Conservation (phyloP, 2,329 filamentous ascomycete species). For the Xylariales sp. region DNA sequence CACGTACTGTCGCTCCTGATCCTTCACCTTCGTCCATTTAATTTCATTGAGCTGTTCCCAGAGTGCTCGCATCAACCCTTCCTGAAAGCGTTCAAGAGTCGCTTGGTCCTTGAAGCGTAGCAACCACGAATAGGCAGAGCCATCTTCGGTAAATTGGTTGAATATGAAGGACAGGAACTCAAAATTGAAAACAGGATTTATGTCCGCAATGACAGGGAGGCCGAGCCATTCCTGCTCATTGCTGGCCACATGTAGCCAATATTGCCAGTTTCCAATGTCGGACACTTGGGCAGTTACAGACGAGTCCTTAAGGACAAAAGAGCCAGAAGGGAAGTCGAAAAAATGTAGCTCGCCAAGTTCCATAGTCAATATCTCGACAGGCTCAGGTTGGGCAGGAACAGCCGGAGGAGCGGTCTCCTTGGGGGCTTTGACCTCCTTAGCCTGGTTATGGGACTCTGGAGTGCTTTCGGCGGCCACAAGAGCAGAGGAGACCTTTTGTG, state of each 20-base stretch:
- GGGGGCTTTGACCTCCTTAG: conserved; percentile 23
- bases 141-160: conserved; percentile 88
- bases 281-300: conserved; percentile 74
- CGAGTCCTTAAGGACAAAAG: conserved; percentile 77
- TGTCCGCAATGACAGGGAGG: conserved; percentile 79
- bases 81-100: conserved; percentile 81
- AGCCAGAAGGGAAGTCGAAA: conserved; percentile 83
- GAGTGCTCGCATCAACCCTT: conserved; percentile 88
- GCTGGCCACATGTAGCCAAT: conserved; percentile 85
- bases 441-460: conserved; percentile 29
- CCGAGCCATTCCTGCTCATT: conserved; percentile 80
- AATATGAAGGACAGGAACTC: conserved; percentile 99
- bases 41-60: conserved; percentile 95
- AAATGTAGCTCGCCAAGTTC: conserved; percentile 85
- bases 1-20: conserved; percentile 89
- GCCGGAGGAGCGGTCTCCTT: conserved; percentile 37
- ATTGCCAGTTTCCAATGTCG: conserved; percentile 87
- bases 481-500: conserved; percentile 21
- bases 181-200: conserved; percentile 98
- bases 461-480: conserved; percentile 37
- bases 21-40: conserved; percentile 92
- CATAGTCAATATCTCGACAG: conserved; percentile 67
- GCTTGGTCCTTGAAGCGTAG: conserved; percentile 83
- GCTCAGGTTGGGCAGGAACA: conserved; percentile 62
- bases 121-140: conserved; percentile 92